Evolutionary conservation across 345 rosid genomes (phyloP), one percentile per base, ranked within the genome.

Genomic region (Salix viminalis): DNA sequence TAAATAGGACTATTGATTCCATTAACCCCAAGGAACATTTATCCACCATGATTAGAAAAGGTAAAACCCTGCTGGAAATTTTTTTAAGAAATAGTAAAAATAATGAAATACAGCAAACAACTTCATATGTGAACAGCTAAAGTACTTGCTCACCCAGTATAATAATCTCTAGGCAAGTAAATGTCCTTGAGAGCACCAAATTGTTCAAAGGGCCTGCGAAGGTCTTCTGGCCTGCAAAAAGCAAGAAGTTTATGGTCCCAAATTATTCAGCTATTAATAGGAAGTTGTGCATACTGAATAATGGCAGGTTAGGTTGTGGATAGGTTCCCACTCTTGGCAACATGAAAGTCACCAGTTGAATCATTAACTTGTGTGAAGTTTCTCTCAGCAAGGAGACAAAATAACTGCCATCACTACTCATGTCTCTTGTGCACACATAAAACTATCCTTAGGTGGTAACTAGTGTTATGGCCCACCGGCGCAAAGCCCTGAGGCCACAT

Each of bases 171-270:
- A 74, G 99, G 99, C 88, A 96, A 83, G 79, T 93, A 93, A 52
- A 96, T 82, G 79, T 96, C 98, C 89, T 92, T 96, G 71, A 96
- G 84, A 39, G 85, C 92, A 67, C 99, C 99, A 84, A 93, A 91
- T 77, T 80, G 89, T 56, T 89, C 93, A 80, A 96, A 96, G 39
- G 98, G 93, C 67, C 91, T 83, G 18, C 91, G 90, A 5, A 96
- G 86, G 80, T 96, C 98, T 72, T 93, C 96, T 14, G 86, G 92
- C 90, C 99, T 93, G 92, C 65, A 87, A 70, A 60, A 62, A 6
- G 67, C 11, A 66, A 18, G 23, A 58, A 58, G 4, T 58, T 8
- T 42, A 37, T 24, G 54, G 42, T 19, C 24, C 28, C n/a, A n/a
- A 9, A 54, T 23, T 37, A 60, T 14, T 5, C 39, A 30, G 60